Percentiles rank a stretch among this genome's conserved stretches.
Conservation (phyloP, 805 yeast genomes). For the Wickerhamiella galacta region DNA sequence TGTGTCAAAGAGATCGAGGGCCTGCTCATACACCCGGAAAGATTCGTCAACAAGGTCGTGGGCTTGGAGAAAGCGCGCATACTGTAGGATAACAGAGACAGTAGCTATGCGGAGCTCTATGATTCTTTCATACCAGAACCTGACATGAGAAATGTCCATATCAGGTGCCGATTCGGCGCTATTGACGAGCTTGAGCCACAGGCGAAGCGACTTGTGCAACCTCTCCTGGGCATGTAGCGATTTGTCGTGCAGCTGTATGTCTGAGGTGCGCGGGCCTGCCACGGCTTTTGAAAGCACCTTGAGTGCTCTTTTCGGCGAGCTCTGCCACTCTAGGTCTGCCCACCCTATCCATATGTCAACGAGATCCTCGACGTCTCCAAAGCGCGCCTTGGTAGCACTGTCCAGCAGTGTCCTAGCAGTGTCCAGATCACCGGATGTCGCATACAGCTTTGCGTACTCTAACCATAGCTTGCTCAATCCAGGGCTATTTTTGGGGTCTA, state of each 20-base stretch:
- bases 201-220: conserved; percentile 38
- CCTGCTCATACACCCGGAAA: conserved; percentile 50
- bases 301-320: conserved; percentile 29
- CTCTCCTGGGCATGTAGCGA: conserved; percentile 38
- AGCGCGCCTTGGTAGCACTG: conserved; percentile 58
- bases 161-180: conserved; percentile 38
- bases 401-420: conserved; percentile 35
- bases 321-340: conserved; percentile 47
- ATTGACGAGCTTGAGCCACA: conserved; percentile 67
- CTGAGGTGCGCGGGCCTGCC: conserved; percentile 23
- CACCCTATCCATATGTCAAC: conserved; percentile 58
- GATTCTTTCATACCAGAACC: conserved; percentile 34
- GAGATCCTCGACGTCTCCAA: conserved; percentile 41
- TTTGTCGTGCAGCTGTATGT: conserved; percentile 26
- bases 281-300: conserved; percentile 29
- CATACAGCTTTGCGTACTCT: conserved; percentile 46
- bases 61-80: conserved; percentile 42
- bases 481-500: conserved; percentile 34
- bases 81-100: conserved; percentile 46
- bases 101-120: conserved; percentile 50
- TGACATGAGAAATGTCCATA: conserved; percentile 20
- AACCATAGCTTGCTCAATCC: conserved; percentile 49
- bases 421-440: conserved; percentile 33
- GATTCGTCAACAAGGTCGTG: conserved; percentile 31
- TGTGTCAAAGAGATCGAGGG: conserved; percentile 41